A percentile compares a stretch with the other conserved stretches of the same genome.
phyloP scores from a whole-genome alignment of 148 eudicot genomes.

The Rhododendron vialii region DNA sequence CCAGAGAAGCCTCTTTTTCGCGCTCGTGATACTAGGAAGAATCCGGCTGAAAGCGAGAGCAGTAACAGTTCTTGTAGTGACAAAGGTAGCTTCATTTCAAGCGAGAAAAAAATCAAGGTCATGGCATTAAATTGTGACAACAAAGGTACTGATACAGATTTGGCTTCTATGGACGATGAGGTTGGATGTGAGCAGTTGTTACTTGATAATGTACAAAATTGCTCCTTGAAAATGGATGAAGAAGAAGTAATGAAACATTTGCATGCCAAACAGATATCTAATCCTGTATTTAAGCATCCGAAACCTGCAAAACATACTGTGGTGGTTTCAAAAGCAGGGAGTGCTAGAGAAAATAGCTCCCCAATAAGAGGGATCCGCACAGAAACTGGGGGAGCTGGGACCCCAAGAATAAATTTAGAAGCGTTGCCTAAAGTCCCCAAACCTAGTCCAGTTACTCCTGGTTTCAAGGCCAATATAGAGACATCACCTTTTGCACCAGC shows the following conservation, averaged over 20 bases:
- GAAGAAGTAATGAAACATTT: conserved; percentile 35
- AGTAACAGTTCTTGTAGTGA: conserved; percentile 95
- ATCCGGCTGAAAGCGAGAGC: conserved; percentile 74
- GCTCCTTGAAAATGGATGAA: conserved; percentile 26
- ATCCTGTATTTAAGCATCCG: conserved; percentile 48
- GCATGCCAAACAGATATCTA: conserved; percentile 41
- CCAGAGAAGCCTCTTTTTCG: conserved; percentile 54
- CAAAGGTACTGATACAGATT: conserved; percentile 50
- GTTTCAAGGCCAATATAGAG: conserved; percentile 48
- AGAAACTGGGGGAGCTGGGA: conserved; percentile 26
- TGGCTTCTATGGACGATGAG: conserved; percentile 56
- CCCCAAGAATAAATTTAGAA: conserved; percentile 48
- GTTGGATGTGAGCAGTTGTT: conserved; percentile 29
- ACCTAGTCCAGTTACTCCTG: conserved; percentile 56
- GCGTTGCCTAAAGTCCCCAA: conserved; percentile 56
- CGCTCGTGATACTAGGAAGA: conserved; percentile 45
- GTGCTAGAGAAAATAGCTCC: conserved; percentile 76
- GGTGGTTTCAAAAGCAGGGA: conserved; percentile 73
- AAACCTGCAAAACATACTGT: conserved; percentile 56
- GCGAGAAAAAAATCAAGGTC: conserved; percentile 56
- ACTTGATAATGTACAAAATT: conserved; percentile 33
- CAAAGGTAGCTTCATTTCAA: conserved; percentile 61
- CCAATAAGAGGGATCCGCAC: conserved; percentile 69
- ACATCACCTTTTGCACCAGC: conserved; percentile 35
- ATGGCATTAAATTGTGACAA: conserved; percentile 39